phyloP scores from a whole-genome alignment of 1,284 basidiomycete species.

The Stereum hirsutum region DNA sequence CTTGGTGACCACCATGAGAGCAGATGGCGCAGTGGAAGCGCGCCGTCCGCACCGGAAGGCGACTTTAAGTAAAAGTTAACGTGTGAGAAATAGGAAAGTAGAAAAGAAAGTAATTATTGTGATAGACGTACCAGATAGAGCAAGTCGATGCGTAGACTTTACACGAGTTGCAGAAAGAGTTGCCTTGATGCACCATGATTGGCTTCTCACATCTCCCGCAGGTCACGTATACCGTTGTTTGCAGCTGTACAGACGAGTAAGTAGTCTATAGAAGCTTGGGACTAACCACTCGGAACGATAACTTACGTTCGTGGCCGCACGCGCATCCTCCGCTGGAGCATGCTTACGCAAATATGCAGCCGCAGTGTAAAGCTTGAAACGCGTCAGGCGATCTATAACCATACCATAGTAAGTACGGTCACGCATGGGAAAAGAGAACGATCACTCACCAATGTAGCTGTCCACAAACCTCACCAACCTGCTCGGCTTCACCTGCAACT shows the following conservation, averaged over 20 bases:
- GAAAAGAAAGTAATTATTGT: not conserved
- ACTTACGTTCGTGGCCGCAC: conserved; percentile 40
- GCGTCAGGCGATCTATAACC: conserved; percentile 45
- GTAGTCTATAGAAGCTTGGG: no score
- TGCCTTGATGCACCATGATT: conserved; percentile 26
- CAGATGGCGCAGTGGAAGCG: conserved; percentile 67
- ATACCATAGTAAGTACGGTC: not conserved
- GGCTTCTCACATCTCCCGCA: conserved; percentile 63
- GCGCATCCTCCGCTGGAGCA: conserved; percentile 38
- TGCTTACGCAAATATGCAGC: conserved; percentile 69
- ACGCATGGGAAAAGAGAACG: not conserved
- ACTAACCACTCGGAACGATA: no score
- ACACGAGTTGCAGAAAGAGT: conserved; percentile 44
- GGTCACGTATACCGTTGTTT: conserved; percentile 57
- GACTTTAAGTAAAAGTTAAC: no score
- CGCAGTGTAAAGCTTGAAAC: conserved; percentile 48
- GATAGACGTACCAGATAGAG: conserved; percentile 56
- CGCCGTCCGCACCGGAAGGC: conserved; percentile 58
- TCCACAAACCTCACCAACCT: conserved; percentile 51
- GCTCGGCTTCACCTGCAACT: conserved; percentile 36
- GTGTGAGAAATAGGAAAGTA: no score
- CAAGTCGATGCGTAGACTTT: conserved; percentile 40
- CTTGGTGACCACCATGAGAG: conserved; percentile 67
- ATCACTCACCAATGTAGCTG: conserved; percentile 52
- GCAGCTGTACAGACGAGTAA: conserved; percentile 36